Conservation (phyloP, 2,329 filamentous ascomycete genomes). For the Monosporascus sp. region DNA sequence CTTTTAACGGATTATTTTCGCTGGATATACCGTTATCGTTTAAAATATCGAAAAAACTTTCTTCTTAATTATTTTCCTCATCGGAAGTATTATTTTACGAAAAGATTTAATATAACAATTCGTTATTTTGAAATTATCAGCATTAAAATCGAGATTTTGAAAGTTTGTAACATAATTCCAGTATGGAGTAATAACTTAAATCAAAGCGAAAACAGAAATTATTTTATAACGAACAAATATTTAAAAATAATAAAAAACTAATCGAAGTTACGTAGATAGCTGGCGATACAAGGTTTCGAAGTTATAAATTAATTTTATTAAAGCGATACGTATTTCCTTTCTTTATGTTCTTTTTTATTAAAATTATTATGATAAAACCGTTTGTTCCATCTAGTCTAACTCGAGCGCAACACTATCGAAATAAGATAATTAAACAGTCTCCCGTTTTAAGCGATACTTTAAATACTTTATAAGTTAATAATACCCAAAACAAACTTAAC, state of each 20-base stretch:
- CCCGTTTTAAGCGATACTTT: background rate
- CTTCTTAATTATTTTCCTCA: background rate
- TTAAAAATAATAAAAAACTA: background rate
- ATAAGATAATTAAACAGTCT: background rate
- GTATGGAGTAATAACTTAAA: too few relatives aligned
- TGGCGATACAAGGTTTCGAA: background rate
- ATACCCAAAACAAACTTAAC: background rate
- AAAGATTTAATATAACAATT: background rate
- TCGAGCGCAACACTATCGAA: background rate
- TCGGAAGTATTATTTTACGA: background rate
- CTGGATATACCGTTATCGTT: background rate
- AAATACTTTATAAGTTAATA: background rate
- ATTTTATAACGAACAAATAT: background rate
- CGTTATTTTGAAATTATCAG: too few relatives aligned
- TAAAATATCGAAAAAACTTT: background rate
- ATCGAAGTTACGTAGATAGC: background rate
- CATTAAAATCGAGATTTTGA: too few relatives aligned
- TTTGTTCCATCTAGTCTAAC: background rate
- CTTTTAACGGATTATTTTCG: background rate
- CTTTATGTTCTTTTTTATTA: background rate
- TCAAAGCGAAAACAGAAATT: too few relatives aligned
- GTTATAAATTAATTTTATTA: background rate
- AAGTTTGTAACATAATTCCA: too few relatives aligned
- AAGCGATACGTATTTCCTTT: background rate
- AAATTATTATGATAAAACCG: too few relatives aligned